Evolutionary conservation across 345 rosid genomes (phyloP).

Genomic region (Salix purpurea): DNA sequence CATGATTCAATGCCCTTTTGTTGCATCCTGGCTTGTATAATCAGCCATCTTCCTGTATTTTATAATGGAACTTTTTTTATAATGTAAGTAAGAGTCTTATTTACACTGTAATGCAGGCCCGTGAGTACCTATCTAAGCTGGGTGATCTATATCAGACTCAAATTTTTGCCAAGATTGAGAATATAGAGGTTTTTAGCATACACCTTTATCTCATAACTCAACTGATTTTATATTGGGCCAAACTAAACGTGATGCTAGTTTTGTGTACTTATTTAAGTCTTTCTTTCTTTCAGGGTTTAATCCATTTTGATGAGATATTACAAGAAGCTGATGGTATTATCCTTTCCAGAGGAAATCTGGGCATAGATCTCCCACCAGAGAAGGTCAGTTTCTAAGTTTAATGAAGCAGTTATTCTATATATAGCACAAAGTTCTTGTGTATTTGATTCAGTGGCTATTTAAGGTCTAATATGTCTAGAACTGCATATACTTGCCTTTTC

Average conservation of each 20-base stretch:
- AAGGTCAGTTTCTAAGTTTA: conserved; percentile 50
- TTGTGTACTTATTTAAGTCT: neutral
- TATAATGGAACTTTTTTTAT: neutral
- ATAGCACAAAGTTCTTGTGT: neutral
- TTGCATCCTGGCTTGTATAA: neutral
- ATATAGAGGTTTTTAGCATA: conserved; percentile 56
- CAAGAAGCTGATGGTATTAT: conserved; percentile 98
- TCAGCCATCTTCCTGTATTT: neutral
- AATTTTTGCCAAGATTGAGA: conserved; percentile 94
- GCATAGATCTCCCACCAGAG: conserved; percentile 96
- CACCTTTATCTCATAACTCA: neutral
- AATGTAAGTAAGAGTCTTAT: neutral
- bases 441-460: neutral
- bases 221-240: neutral
- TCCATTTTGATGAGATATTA: conserved; percentile 95
- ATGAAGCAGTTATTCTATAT: neutral
- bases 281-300: conserved; percentile 55
- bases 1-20: neutral
- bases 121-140: conserved; percentile 67
- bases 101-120: conserved; percentile 51
- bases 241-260: neutral
- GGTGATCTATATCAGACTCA: conserved; percentile 91
- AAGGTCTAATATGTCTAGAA: neutral
- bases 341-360: conserved; percentile 97
- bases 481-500: neutral